These are phyloP conservation scores for Pythium monospermum DNA, from an alignment of 352 stramenopile species.

Conservation along the genomic window DNA sequence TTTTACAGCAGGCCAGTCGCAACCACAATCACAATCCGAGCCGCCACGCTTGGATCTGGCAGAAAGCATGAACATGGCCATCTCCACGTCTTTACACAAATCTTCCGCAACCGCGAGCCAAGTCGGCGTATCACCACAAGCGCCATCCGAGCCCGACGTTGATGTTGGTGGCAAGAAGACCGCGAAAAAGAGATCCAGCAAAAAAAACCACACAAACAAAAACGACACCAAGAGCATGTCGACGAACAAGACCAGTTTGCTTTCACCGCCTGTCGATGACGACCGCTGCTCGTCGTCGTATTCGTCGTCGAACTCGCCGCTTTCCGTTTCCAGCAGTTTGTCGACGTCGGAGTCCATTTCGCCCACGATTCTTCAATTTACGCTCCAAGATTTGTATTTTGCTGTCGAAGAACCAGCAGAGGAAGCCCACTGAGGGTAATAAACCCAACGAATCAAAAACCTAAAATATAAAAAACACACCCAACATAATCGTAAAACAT, in stretches of 20 bases:
- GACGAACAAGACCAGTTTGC: conserved; percentile 4
- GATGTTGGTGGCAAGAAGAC: too few species aligned
- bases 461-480: conserved; percentile 13
- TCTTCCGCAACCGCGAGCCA: conserved; percentile 18
- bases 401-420: conserved; percentile 22
- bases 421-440: not conserved
- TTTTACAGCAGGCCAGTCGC: conserved; percentile 48
- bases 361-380: conserved; percentile 58
- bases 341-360: conserved; percentile 24
- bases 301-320: not conserved
- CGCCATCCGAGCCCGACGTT: not conserved
- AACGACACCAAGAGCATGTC: conserved; percentile 14
- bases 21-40: conserved; percentile 30
- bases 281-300: too few species aligned
- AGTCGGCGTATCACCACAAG: conserved; percentile 8
- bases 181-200: too few species aligned
- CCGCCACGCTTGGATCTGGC: conserved; percentile 56
- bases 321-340: conserved; percentile 12
- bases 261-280: too few species aligned
- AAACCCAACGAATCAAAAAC: conserved; percentile 8
- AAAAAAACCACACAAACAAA: not conserved
- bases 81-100: conserved; percentile 54
- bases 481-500: not conserved
- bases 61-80: conserved; percentile 76
- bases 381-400: conserved; percentile 82